Conservation (phyloP, 495 filamentous ascomycete species). For the Pyrenula aspistea region DNA sequence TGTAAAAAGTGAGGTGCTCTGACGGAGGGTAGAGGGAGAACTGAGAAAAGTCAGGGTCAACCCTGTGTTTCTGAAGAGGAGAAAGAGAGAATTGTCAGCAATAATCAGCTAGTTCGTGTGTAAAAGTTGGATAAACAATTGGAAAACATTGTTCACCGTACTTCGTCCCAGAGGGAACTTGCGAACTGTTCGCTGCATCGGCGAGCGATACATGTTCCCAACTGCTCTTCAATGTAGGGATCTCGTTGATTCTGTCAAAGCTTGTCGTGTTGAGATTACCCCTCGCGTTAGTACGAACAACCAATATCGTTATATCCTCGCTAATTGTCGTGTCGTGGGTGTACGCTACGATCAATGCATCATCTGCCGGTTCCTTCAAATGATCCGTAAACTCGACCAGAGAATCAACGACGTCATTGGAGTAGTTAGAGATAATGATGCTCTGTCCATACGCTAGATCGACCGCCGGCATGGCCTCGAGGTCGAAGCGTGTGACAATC, state of each 20-base stretch:
- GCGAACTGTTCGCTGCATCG: background rate
- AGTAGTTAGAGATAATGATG: background rate
- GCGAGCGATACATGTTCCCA: background rate
- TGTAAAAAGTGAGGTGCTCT: background rate
- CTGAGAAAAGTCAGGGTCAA: background rate
- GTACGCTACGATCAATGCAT: background rate
- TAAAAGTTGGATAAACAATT: background rate
- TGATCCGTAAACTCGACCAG: conserved; percentile 16
- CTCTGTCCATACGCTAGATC: background rate
- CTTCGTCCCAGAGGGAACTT: background rate
- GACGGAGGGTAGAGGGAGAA: background rate
- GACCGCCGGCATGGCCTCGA: conserved; percentile 1
- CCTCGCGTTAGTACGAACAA: background rate
- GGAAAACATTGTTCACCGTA: background rate
- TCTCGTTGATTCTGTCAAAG: background rate
- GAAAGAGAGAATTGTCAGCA: background rate
- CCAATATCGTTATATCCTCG: background rate
- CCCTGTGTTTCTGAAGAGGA: background rate
- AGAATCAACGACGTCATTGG: conserved; percentile 11
- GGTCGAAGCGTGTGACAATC: conserved; percentile 30
- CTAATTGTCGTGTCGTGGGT: background rate
- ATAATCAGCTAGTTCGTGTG: background rate
- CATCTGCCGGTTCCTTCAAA: background rate
- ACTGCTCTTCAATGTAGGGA: background rate
- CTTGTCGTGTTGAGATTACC: background rate